These are phyloP conservation scores for Vickermania spadyakhi DNA, from an alignment of 208 protist genomes.

Conservation along the genomic window DNA sequence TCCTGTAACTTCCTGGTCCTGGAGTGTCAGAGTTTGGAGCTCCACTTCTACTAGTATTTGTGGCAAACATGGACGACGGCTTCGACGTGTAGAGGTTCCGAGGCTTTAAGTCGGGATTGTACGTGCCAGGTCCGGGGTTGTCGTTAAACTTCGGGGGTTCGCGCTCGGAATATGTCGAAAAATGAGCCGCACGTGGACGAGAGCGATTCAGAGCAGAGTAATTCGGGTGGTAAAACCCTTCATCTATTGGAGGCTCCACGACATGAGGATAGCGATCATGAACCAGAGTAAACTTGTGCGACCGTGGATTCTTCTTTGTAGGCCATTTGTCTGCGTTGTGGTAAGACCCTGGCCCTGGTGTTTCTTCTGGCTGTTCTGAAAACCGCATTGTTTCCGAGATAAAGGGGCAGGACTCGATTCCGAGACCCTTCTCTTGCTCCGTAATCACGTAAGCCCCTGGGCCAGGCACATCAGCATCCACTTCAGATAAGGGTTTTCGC, in stretches of 20 bases:
- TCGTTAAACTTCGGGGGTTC: constrained; percentile 10
- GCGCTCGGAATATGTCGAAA: constrained; percentile 49
- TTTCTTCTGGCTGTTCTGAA: constrained; percentile 11
- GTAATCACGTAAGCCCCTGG: constrained; percentile 45
- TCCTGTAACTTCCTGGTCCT: constrained; percentile 61
- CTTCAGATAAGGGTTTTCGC: constrained; percentile 19
- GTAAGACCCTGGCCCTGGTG: constrained; percentile 66
- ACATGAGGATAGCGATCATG: not conserved
- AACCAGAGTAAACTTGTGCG: constrained; percentile 18
- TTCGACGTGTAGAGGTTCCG: constrained; percentile 32
- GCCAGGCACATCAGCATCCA: constrained; percentile 35
- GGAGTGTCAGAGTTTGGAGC: constrained; percentile 20
- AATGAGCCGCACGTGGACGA: constrained; percentile 33
- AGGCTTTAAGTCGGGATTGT: constrained; percentile 21
- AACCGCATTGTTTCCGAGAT: constrained; percentile 52
- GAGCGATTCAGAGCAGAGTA: constrained; percentile 23
- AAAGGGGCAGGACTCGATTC: constrained; percentile 51
- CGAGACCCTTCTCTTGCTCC: constrained; percentile 6
- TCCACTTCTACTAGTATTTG: constrained; percentile 34
- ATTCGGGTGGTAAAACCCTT: constrained; percentile 52
- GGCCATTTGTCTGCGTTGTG: constrained; percentile 16
- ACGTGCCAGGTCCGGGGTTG: constrained; percentile 66
- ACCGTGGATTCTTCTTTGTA: constrained; percentile 16
- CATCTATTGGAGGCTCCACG: constrained; percentile 10
- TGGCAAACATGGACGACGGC: constrained; percentile 75